These are phyloP conservation scores for Termitomyces sp. DNA, from an alignment of 768 basidiomycete species.

Conservation along the genomic window DNA sequence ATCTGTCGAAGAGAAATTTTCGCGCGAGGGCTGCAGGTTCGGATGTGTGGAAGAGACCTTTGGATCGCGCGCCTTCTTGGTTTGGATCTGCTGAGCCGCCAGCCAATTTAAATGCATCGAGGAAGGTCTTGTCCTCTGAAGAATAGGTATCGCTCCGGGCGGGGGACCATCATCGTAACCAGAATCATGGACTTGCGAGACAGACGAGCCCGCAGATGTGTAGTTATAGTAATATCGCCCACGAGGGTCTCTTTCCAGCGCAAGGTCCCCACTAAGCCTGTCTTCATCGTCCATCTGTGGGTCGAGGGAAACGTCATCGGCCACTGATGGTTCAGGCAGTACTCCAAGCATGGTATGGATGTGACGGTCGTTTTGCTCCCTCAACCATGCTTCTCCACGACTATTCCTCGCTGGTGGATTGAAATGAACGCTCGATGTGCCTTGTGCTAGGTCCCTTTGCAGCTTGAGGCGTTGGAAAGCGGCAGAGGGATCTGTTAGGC, in stretches of 20 bases:
- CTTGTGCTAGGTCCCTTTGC: constrained; percentile 33
- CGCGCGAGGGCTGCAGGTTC: constrained; percentile 23
- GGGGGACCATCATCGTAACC: constrained; percentile 44
- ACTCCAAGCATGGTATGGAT: constrained; percentile 57
- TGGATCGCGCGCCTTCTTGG: constrained; percentile 16
- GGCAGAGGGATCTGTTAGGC: constrained; percentile 36
- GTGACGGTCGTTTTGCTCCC: constrained; percentile 71
- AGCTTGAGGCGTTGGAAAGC: constrained; percentile 56
- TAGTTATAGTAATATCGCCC: constrained; percentile 81
- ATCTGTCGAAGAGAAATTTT: constrained; percentile 3
- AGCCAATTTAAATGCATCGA: constrained; percentile 68
- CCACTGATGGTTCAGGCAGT: constrained; percentile 52
- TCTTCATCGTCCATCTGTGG: constrained; percentile 31
- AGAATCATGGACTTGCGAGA: constrained; percentile 48
- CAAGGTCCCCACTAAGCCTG: constrained; percentile 56
- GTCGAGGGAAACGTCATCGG: constrained; percentile 43
- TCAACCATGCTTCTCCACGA: constrained; percentile 76
- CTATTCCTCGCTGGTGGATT: constrained; percentile 49
- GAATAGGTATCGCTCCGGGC: constrained; percentile 15
- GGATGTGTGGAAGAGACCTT: constrained; percentile 20
- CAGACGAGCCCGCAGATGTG: constrained; percentile 42
- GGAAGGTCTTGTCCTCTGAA: constrained; percentile 45
- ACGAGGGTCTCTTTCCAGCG: constrained; percentile 57
- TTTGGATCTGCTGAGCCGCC: constrained; percentile 46
- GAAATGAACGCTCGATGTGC: constrained; percentile 35